Base-by-base conservation (phyloP, 768 basidiomycete species). In the Pleurotus eryngii region DNA sequence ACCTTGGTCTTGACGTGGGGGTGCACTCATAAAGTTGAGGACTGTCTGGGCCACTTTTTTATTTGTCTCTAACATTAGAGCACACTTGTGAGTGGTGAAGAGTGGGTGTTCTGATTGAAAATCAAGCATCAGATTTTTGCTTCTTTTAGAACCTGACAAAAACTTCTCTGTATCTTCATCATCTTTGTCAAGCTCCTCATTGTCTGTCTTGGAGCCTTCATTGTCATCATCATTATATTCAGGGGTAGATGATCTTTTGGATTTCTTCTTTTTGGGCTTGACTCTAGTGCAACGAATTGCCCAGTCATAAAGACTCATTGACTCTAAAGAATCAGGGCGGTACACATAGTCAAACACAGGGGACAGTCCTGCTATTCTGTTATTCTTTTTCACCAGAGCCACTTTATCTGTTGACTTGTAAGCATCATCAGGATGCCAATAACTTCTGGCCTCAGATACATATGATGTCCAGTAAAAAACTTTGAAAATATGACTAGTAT, bases 1-100 rank as follows among this genome's bases (percentile, higher is more conserved):
- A 8, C 70, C 72, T 43, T 61, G 54, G 58, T 73, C 72, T 46
- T 38, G 22, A 14, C 71, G n/a, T 9, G 72, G 73, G n/a, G 74
- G 48, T 8, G 58, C 62, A 3, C 70, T 70, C 4, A 68, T 49
- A 61, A 75, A 70, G 51, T 74, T 71, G 11, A 68, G 67, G 3
- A 71, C 57, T 6, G 40, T 3, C 11, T 37, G 43, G 5, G 59
- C 48, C 6, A 46, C 18, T 22, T 11, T 46, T 55, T 15, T 20
- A 46, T 46, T 4, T 49, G 40, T 5, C 43, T 47, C 42, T 2
- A 12, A 12, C 35, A 46, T 14, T 40, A 46, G 9, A 55, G 54
- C 20, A 22, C 46, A 46, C 11, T 53, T 48, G 57, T 66, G 61
- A 14, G 55, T 50, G n/a, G 43, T 20, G 15, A 38, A 39, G 15